phyloP scores from a whole-genome alignment of 805 yeast species.

The Teunomyces tritomae region DNA sequence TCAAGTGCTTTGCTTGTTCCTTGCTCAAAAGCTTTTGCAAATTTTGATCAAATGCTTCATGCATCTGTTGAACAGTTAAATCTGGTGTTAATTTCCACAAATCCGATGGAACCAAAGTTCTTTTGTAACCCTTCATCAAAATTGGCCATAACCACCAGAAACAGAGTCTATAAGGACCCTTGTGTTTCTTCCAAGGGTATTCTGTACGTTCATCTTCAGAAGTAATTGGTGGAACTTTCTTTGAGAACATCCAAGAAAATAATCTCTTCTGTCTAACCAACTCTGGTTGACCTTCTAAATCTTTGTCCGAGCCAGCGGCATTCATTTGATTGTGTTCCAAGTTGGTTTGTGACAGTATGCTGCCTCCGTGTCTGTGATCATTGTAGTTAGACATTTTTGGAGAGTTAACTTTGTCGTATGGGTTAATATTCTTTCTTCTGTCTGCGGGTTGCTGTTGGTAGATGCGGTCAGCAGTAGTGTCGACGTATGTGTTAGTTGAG shows the following conservation, averaged over 20 bases:
- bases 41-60: conserved; percentile 23
- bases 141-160: conserved; percentile 42
- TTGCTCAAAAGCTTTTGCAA: conserved; percentile 21
- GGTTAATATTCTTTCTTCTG: conserved; percentile 3
- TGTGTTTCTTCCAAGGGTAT: conserved; percentile 46
- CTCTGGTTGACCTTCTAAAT: conserved; percentile 12
- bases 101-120: conserved; percentile 38
- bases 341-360: conserved; percentile 12
- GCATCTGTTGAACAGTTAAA: conserved; percentile 36
- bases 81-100: conserved; percentile 36
- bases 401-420: not conserved
- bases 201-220: conserved; percentile 46
- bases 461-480: conserved; percentile 1
- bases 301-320: conserved; percentile 1
- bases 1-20: conserved; percentile 18
- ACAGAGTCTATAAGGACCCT: conserved; percentile 38
- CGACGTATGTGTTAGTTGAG: conserved; percentile 12
- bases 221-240: conserved; percentile 51
- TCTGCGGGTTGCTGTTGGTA: conserved; percentile 9
- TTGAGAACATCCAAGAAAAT: conserved; percentile 50
- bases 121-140: conserved; percentile 38
- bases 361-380: not conserved
- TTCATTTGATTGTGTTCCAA: conserved; percentile 5
- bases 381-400: not conserved
- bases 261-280: conserved; percentile 48